A percentile compares a stretch with the other conserved stretches of the same genome.
phyloP scores from a whole-genome alignment of 2,329 filamentous ascomycete genomes.

The Laburnicola sp. region DNA sequence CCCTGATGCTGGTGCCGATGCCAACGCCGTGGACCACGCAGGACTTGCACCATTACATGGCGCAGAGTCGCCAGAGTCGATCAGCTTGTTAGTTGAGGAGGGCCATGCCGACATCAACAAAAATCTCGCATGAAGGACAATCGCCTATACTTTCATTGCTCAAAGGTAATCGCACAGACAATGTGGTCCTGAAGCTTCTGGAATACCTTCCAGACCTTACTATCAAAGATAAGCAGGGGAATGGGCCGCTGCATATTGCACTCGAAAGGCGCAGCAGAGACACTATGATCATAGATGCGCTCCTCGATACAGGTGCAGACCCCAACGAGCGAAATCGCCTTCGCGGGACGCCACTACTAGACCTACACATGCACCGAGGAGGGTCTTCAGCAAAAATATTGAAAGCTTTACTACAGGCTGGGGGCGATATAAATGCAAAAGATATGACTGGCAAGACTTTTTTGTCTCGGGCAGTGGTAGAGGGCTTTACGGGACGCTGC shows the following conservation, averaged over 20 bases:
- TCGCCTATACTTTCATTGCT: slow-evolving; percentile 8
- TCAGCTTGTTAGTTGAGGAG: slow-evolving; percentile 8
- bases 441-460: slow-evolving; percentile 10
- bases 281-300: neutral
- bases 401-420: slow-evolving; percentile 22
- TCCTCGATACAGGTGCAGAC: slow-evolving; percentile 11
- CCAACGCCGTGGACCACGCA: slow-evolving; percentile 7
- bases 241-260: slow-evolving; percentile 8
- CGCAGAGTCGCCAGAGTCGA: neutral
- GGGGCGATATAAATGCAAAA: slow-evolving; percentile 29
- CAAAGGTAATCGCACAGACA: neutral
- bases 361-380: neutral
- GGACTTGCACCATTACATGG: slow-evolving; percentile 8
- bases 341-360: slow-evolving; percentile 5
- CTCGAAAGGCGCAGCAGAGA: neutral
- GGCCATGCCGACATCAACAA: slow-evolving; percentile 11
- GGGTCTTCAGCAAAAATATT: slow-evolving; percentile 13
- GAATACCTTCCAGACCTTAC: slow-evolving; percentile 10
- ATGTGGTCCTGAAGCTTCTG: slow-evolving; percentile 6
- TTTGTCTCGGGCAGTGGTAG: neutral
- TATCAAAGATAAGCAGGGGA: slow-evolving; percentile 7
- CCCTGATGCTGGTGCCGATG: slow-evolving; percentile 11
- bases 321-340: slow-evolving; percentile 6
- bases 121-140: neutral
- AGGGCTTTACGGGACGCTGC: neutral